Base-by-base conservation (phyloP, 179 eudicot species). In the Carnegiea gigantea region DNA sequence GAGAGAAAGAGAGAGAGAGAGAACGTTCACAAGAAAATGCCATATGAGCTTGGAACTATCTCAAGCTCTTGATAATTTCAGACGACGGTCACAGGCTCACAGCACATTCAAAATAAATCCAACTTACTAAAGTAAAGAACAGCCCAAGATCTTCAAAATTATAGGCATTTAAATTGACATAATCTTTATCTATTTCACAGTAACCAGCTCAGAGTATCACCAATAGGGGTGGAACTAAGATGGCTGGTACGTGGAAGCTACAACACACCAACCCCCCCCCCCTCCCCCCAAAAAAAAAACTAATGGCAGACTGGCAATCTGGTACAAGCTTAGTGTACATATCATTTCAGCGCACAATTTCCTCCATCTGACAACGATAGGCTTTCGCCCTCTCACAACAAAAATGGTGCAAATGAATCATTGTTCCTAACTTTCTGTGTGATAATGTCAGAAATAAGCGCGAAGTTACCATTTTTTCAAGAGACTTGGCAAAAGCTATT, bases 261-360 rank as follows among this genome's bases (percentile, higher is more conserved):
- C 15, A 48, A 13, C 51, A 48, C 51, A 11, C 15, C 12, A 48
- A 8, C 2, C 15, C 53, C 53, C 15, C 53, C 53, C 53, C 53
- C 14, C 53, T 15, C 14, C 14, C 14, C 15, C 15, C 15, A 48
- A 48, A 48, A 48, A 13, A 48, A 48, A 48, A 0, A 48, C 53
- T 48, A 10, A 9, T 11, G 53, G 62, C 71, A 78, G 71, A 40
- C 17, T 64, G 15, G 8, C 59, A 79, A 49, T 73, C 59, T 14
- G 33, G 44, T 46, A 76, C 60, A 70, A 73, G 80, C 17, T 76
- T 14, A 80, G 62, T 77, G 75, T 71, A 84, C 81, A 80, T 30
- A 26, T 68, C 77, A 70, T 11, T 57, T 65, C 17, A 62, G 38
- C 33, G 75, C 76, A 73, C 71, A 43, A 33, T 67, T 57, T 57